Percentiles rank a stretch among this genome's conserved stretches.
phyloP scores from a whole-genome alignment of 768 basidiomycete genomes.

The Tulasnella calospora region DNA sequence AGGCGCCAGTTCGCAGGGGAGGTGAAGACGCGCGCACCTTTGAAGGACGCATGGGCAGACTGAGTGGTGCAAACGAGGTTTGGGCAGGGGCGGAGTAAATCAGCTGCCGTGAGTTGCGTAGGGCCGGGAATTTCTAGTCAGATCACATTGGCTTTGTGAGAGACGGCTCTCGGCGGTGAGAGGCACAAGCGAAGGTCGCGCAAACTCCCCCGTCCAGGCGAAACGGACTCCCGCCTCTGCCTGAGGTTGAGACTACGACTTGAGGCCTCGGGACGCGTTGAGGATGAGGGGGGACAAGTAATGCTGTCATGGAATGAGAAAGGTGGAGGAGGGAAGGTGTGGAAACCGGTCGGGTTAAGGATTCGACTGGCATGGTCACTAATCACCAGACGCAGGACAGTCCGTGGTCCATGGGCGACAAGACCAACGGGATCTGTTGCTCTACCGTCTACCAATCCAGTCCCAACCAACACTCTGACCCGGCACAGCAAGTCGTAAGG shows the following conservation, averaged over 20 bases:
- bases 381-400: not conserved
- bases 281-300: not conserved
- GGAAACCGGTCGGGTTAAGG: not conserved
- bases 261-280: not conserved
- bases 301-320: not conserved
- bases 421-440: not conserved
- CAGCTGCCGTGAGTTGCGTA: not conserved
- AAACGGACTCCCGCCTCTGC: not conserved
- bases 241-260: not conserved
- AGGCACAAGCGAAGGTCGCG: too few species aligned
- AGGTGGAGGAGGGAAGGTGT: not conserved
- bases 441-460: not conserved
- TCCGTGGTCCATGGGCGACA: not conserved
- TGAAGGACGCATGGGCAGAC: not conserved
- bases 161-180: too few species aligned
- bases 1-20: not conserved
- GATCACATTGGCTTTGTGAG: not conserved
- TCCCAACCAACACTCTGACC: not conserved
- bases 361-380: not conserved
- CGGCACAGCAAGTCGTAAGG: not conserved
- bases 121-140: not conserved
- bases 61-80: not conserved
- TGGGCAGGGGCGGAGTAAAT: not conserved
- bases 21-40: not conserved
- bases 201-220: not conserved